Conservation (phyloP, 1,284 basidiomycete genomes). For the Heterobasidion occidentale region DNA sequence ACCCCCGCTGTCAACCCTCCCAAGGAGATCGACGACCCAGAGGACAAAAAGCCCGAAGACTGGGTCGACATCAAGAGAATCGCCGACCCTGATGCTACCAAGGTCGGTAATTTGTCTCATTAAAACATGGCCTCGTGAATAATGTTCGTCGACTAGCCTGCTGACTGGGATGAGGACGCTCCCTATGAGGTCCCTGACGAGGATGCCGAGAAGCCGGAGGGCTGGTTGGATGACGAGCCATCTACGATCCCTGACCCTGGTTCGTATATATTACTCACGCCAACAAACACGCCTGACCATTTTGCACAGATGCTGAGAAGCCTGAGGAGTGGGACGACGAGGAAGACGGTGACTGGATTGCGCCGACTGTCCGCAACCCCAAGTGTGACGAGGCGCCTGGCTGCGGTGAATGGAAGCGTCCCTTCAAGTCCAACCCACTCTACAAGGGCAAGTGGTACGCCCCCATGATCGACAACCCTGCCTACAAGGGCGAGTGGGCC, state of each 20-base stretch:
- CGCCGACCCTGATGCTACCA: constrained; percentile 77
- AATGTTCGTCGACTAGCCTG: constrained; percentile 38
- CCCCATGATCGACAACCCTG: constrained; percentile 94
- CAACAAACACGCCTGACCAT: not conserved
- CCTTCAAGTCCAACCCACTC: constrained; percentile 82
- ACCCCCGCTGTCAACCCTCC: constrained; percentile 91
- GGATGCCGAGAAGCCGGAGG: constrained; percentile 85
- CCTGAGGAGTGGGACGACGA: constrained; percentile 99
- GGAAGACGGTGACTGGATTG: constrained; percentile 98
- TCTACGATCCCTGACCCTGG: constrained; percentile 82
- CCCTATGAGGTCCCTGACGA: constrained; percentile 87
- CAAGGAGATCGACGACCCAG: constrained; percentile 89
- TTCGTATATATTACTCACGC: constrained; percentile 17
- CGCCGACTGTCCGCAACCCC: constrained; percentile 85
- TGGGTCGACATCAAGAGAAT: constrained; percentile 94
- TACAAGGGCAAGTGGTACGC: constrained; percentile 97
- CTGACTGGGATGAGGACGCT: constrained; percentile 94
- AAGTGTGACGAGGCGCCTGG: constrained; percentile 86
- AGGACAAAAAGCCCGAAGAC: constrained; percentile 84
- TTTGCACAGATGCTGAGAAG: constrained; percentile 74
- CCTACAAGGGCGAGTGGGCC: constrained; percentile 94
- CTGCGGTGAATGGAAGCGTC: constrained; percentile 89
- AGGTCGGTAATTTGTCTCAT: constrained; percentile 19
- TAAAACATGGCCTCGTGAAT: not conserved
- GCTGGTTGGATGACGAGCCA: constrained; percentile 93